Base-by-base conservation (phyloP, 2,329 filamentous ascomycete genomes). In the Penicillium sp. region DNA sequence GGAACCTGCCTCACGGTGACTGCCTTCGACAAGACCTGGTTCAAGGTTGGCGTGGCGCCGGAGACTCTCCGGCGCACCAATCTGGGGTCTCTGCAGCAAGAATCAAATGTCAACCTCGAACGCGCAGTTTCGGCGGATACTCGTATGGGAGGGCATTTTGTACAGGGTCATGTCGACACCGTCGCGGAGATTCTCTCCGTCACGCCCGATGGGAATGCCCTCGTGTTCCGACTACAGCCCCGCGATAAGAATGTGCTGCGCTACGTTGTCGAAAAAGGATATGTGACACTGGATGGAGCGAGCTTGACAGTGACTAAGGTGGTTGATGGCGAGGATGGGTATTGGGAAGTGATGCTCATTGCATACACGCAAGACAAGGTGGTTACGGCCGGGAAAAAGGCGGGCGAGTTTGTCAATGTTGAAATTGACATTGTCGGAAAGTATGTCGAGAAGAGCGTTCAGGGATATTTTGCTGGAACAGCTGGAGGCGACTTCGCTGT, bases 121-220 rank as follows among this genome's bases (percentile, higher is more conserved):
- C 82, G 92, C 11, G 90, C 92, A 3, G 89, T 98, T 37, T 83
- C 84, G 12, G 87, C 88, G 3, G 79, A 84, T 55, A 95, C 90
- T 30, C 85, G 92, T 38, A 96, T 98, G 87, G 92, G 93, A 31
- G 92, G 92, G 0, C 92, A 98, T 69, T 95, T 96, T 57, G 90
- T 96, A 20, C 93, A 98, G 68, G 92, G 92, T 27, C 92, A 98
- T 65, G 90, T 98, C 44, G 93, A 98, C 66, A 90, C 87, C 8
- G 80, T 83, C 26, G 92, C 90, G 0, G 77, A 75, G 29, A 84
- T 98, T 44, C 60, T 82, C 26, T 76, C 77, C 29, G 76, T 84
- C 23, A 80, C 76, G 12, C 80, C 82, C 2, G 92, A 98, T 65
- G 88, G 90, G 40, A 95, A 96, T 67, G 86, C 92, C 5, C 65